These are phyloP conservation scores for Colletotrichum theobromicola DNA, from an alignment of 2,329 filamentous ascomycete species.

Conservation along the genomic window DNA sequence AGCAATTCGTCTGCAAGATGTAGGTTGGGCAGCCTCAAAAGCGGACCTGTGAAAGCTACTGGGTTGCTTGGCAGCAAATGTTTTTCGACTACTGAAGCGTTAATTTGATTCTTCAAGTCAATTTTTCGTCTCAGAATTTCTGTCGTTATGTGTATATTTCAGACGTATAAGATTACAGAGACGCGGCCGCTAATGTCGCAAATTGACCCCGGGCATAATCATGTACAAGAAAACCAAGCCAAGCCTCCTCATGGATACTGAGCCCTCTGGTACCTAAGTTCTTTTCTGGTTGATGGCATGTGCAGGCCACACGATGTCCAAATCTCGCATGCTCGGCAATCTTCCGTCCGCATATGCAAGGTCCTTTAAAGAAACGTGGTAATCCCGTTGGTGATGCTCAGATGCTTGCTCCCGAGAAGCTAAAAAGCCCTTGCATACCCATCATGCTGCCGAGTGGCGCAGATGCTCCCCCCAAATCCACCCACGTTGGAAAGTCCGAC, in stretches of 20 bases:
- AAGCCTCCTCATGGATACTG: background rate
- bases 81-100: fast-evolving
- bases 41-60: background rate
- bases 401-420: background rate
- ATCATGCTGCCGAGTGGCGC: background rate
- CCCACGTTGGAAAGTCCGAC: background rate
- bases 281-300: background rate
- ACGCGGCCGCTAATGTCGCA: background rate
- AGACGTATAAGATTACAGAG: background rate
- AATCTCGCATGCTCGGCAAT: background rate
- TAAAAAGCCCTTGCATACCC: background rate
- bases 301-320: background rate
- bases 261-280: background rate
- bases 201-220: fast-evolving
- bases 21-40: background rate
- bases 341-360: background rate
- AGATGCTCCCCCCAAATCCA: background rate
- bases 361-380: background rate
- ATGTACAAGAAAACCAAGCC: background rate
- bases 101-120: fast-evolving
- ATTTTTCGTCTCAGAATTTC: fast-evolving
- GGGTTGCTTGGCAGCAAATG: background rate
- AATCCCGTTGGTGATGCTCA: background rate
- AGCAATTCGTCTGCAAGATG: background rate
- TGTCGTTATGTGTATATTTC: background rate